These are phyloP conservation scores for Withania somnifera DNA, from an alignment of 305 asterid genomes.

Conservation along the genomic window DNA sequence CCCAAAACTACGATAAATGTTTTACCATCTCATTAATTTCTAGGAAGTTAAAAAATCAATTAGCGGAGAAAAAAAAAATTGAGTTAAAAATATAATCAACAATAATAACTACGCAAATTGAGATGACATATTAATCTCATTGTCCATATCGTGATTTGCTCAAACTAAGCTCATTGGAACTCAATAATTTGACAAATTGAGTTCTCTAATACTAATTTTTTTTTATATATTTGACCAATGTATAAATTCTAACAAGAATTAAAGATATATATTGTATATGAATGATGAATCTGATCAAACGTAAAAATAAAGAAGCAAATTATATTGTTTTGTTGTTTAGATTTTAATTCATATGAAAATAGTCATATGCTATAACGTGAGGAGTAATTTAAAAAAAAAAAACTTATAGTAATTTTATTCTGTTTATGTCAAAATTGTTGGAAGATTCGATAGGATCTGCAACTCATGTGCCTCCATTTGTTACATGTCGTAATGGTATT, in stretches of 20 bases:
- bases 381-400: neutral
- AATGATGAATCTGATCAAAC: neutral
- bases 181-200: neutral
- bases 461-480: neutral
- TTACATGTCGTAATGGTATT: neutral
- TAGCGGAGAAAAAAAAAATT: neutral
- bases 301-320: neutral
- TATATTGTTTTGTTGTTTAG: neutral
- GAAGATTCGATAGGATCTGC: neutral
- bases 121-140: neutral
- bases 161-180: neutral
- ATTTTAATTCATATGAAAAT: neutral
- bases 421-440: neutral
- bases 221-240: neutral
- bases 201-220: neutral
- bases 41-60: no score
- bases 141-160: neutral
- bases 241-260: neutral
- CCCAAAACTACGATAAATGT: no score
- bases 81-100: neutral
- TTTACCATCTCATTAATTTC: no score
- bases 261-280: no score
- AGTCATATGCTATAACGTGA: neutral
- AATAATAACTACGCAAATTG: neutral
- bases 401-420: neutral